Evolutionary conservation across 2,329 filamentous ascomycete species (phyloP), one percentile per base, ranked within the genome.

Genomic region (Paramyrothecium roridum): DNA sequence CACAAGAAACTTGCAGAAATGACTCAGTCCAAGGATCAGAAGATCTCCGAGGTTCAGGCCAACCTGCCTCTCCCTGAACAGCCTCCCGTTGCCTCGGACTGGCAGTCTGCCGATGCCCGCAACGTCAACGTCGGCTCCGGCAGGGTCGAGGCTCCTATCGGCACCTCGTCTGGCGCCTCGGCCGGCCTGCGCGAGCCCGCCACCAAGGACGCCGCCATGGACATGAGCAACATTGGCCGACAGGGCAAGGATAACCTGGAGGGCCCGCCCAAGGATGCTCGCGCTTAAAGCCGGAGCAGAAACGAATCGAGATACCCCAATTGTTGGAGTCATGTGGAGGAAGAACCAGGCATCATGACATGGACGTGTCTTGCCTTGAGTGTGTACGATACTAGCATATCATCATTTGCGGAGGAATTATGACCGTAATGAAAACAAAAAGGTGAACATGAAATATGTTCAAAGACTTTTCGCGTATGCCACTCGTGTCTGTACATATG

Each of bases 51-150:
- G 71, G 80, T 80, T 66, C 80, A 87, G 74, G 75, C 85, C 70
- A 91, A 91, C 73, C 85, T 96, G 33, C 89, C 89, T 52, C 83
- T 93, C 52, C 91, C 90, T 19, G 89, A 93, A 2, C 80, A 93
- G 61, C 90, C 90, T 21, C 89, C 89, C 1, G 76, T 74, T n/a
- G 75, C 84, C n/a, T 89, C 88, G 6, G 90, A 95, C 78, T 92
- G 86, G 81, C 86, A 93, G 70, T 90, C 87, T 0, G 78, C 82
- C 52, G 89, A 93, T 65, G 80, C 80, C 33, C 76, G 82, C 59
- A 90, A 76, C 54, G 85, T 90, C 67, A 88, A 90, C 67, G 84
- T 90, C 50, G 88, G 88, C 59, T 83, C 85, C 37, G 87, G 88
- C 20, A 73, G 80, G 57, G 50, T 57, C n/a, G 69, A 81, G 61